Conservation (phyloP, 345 rosid species). For the Syzygium aromaticum region DNA sequence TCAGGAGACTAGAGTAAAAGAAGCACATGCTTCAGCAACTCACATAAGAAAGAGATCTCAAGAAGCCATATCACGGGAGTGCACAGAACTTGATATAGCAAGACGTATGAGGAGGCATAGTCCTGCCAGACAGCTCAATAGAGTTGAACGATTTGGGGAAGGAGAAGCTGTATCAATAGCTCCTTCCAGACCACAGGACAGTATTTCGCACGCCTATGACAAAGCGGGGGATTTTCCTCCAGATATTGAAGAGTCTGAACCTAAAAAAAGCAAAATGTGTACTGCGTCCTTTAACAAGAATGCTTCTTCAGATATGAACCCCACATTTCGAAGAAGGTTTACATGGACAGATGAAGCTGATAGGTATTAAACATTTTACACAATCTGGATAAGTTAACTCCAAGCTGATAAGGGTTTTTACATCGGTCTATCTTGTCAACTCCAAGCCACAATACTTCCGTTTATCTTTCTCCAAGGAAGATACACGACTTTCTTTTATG, state of each 20-base stretch:
- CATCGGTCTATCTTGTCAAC: not conserved
- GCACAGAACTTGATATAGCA: constrained; percentile 21
- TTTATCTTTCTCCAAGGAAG: not conserved
- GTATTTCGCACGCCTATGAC: not conserved
- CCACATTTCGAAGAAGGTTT: constrained; percentile 35
- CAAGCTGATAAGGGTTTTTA: not conserved
- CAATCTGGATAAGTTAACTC: not conserved
- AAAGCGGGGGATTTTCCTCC: not conserved
- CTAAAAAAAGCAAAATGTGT: constrained; percentile 31
- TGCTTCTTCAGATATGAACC: constrained; percentile 32
- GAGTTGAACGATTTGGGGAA: constrained; percentile 3
- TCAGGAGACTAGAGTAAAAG: not conserved
- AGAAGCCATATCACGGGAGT: constrained; percentile 19
- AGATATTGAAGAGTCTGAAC: not conserved
- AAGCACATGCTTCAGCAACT: constrained; percentile 14
- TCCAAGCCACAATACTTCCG: not conserved
- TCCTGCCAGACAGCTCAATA: constrained; percentile 3
- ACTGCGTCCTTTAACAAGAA: constrained; percentile 23
- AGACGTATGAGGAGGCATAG: constrained; percentile 15
- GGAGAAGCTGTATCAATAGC: constrained; percentile 13
- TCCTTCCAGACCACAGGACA: constrained; percentile 1
- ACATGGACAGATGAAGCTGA: constrained; percentile 79
- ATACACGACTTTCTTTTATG: not conserved
- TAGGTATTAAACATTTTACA: constrained; percentile 27
- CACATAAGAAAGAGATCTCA: constrained; percentile 44